phyloP scores from a whole-genome alignment of 73 alveolate genomes.

The Tetrahymena malaccensis region DNA sequence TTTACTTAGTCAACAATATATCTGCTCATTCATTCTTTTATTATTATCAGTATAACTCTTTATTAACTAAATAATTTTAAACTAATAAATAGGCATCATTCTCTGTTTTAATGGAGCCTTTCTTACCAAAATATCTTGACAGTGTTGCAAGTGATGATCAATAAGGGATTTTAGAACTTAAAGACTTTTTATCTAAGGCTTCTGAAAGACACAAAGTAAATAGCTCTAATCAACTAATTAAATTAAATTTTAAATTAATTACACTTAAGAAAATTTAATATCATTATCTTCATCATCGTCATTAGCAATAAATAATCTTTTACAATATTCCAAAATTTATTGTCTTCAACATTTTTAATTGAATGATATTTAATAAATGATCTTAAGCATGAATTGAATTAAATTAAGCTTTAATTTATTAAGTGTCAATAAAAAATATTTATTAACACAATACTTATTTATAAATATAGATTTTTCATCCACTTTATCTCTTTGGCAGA shows the following conservation, averaged over 20 bases:
- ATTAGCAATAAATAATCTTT: not conserved
- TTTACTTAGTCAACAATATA: not conserved
- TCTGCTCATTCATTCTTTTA: not conserved
- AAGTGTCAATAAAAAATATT: not conserved
- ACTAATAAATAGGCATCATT: not conserved
- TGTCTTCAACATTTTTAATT: not conserved
- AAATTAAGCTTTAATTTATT: no score
- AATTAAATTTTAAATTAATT: not conserved
- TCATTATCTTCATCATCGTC: no score
- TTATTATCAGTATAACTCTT: no score
- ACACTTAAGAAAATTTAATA: not conserved
- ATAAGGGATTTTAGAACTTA: not conserved
- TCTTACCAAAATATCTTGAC: not conserved
- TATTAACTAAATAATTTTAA: no score
- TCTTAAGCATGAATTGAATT: not conserved
- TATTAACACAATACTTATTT: not conserved
- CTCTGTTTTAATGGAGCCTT: not conserved
- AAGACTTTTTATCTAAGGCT: not conserved
- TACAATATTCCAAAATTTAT: not conserved
- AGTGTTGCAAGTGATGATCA: not conserved
- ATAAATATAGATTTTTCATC: not conserved
- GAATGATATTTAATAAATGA: not conserved
- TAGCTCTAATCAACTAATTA: not conserved
- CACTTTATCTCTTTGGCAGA: not conserved
- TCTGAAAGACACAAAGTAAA: not conserved